A percentile compares a stretch with the other conserved stretches of the same genome.
These are phyloP conservation scores for Tricholoma sp. DNA, from an alignment of 768 basidiomycete species.

Conservation along the genomic window DNA sequence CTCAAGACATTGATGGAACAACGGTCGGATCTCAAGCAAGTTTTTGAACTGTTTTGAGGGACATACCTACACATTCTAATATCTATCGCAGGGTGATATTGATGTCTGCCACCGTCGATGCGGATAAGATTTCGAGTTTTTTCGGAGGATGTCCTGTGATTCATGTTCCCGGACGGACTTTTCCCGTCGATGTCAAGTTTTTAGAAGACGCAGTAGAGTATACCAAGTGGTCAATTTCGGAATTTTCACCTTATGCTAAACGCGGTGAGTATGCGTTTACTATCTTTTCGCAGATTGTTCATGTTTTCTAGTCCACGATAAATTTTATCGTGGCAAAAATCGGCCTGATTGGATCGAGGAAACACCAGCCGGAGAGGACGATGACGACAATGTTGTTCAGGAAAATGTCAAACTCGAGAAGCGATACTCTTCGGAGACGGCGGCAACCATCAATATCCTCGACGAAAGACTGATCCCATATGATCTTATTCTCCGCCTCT, in stretches of 20 bases:
- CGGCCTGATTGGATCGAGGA: conserved; percentile 82
- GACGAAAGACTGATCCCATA: conserved; percentile 89
- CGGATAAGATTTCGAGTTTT: conserved; percentile 81
- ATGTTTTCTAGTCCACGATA: conserved; percentile 47
- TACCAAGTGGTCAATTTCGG: conserved; percentile 72
- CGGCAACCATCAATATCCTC: conserved; percentile 74
- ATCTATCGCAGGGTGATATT: conserved; percentile 63
- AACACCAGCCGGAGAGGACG: conserved; percentile 50
- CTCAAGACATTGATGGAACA: conserved; percentile 76
- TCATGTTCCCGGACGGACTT: conserved; percentile 90
- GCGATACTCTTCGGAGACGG: conserved; percentile 73
- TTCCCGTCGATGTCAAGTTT: conserved; percentile 81
- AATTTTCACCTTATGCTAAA: conserved; percentile 76
- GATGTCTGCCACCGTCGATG: conserved; percentile 96
- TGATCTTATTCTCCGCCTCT: conserved; percentile 77
- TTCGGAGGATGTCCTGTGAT: conserved; percentile 85
- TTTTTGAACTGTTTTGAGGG: background rate
- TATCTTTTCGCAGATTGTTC: conserved; percentile 1
- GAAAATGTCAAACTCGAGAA: conserved; percentile 58
- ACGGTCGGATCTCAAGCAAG: conserved; percentile 80
- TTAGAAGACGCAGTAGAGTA: conserved; percentile 90
- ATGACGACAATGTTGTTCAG: conserved; percentile 50
- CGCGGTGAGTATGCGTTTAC: conserved; percentile 41
- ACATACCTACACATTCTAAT: background rate
- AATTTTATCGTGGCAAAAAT: conserved; percentile 56